Percentiles rank a stretch among this genome's conserved stretches.
Conservation (phyloP, 805 yeast genomes). For the Wickerhamiella australiensis region DNA sequence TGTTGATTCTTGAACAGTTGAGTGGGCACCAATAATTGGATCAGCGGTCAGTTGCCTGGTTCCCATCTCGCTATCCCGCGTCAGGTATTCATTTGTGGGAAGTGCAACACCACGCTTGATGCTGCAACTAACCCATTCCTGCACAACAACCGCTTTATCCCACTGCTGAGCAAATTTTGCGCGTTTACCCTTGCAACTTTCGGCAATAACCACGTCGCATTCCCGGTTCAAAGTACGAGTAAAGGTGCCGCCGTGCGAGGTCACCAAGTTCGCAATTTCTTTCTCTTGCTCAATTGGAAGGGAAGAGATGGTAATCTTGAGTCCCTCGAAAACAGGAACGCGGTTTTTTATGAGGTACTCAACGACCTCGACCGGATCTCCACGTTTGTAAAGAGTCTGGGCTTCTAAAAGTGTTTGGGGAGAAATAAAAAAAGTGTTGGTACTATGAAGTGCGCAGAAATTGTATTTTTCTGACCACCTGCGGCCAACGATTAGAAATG, state of each 20-base stretch:
- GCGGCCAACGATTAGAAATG: slow-evolving; percentile 41
- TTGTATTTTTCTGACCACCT: slow-evolving; percentile 42
- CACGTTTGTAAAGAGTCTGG: slow-evolving; percentile 42
- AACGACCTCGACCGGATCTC: slow-evolving; percentile 31
- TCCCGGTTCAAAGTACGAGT: slow-evolving; percentile 22
- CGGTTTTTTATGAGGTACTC: slow-evolving; percentile 20
- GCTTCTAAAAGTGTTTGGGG: slow-evolving; percentile 36
- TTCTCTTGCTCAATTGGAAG: slow-evolving; percentile 29
- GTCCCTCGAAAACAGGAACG: slow-evolving; percentile 25
- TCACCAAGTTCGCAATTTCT: slow-evolving; percentile 22
- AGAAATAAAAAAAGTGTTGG: slow-evolving; percentile 45
- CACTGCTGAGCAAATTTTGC: slow-evolving; percentile 31
- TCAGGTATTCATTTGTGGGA: slow-evolving; percentile 29
- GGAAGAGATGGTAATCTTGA: slow-evolving; percentile 26
- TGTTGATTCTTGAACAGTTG: not conserved
- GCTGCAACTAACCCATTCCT: slow-evolving; percentile 36
- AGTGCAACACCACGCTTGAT: slow-evolving; percentile 32
- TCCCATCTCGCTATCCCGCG: slow-evolving; percentile 19
- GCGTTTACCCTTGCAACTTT: slow-evolving; percentile 26
- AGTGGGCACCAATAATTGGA: not conserved
- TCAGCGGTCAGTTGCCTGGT: not conserved
- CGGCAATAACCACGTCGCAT: slow-evolving; percentile 27
- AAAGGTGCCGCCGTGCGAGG: slow-evolving; percentile 28
- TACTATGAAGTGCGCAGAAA: slow-evolving; percentile 33
- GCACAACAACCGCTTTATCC: slow-evolving; percentile 33